Percentiles rank a stretch among this genome's conserved stretches.
phyloP scores from a whole-genome alignment of 768 basidiomycete genomes.

The Cyclocybe cylindracea region DNA sequence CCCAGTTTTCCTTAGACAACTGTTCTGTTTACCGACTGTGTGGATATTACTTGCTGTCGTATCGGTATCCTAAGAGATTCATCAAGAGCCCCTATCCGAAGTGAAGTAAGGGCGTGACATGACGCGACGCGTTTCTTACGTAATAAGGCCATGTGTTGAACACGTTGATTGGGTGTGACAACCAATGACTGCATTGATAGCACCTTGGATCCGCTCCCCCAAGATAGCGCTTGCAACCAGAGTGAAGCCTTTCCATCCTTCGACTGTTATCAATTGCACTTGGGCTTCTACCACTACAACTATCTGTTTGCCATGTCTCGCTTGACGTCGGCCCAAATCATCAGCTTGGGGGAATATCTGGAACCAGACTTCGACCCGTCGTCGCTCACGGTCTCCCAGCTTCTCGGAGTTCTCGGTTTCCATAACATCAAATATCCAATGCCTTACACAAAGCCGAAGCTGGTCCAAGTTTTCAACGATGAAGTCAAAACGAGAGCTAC shows the following conservation, averaged over 20 bases:
- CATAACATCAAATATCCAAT: conserved; percentile 77
- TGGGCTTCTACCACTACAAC: background rate
- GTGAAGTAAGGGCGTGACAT: too few relatives aligned
- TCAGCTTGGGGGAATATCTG: conserved; percentile 76
- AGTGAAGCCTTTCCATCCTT: background rate
- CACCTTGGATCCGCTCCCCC: conserved; percentile 8
- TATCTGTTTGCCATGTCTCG: conserved; percentile 59
- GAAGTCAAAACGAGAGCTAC: conserved; percentile 63
- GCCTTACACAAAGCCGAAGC: conserved; percentile 75
- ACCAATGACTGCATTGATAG: conserved; percentile 8
- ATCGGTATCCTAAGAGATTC: too few relatives aligned
- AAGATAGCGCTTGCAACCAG: conserved; percentile 4
- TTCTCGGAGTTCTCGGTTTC: conserved; percentile 74
- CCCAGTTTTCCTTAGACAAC: conserved; percentile 7
- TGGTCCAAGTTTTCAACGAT: conserved; percentile 76
- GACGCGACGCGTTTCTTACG: conserved; percentile 22
- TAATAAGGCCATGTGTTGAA: conserved; percentile 16
- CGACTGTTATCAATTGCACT: conserved; percentile 2
- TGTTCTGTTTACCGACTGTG: too few relatives aligned
- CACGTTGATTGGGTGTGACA: conserved; percentile 20
- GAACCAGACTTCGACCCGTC: conserved; percentile 75
- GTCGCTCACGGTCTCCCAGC: conserved; percentile 76
- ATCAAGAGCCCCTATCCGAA: too few relatives aligned
- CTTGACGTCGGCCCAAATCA: conserved; percentile 76
- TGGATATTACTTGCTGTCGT: too few relatives aligned